Conservation (phyloP, 2,329 filamentous ascomycete genomes). For the Aspergillus tubingensis region DNA sequence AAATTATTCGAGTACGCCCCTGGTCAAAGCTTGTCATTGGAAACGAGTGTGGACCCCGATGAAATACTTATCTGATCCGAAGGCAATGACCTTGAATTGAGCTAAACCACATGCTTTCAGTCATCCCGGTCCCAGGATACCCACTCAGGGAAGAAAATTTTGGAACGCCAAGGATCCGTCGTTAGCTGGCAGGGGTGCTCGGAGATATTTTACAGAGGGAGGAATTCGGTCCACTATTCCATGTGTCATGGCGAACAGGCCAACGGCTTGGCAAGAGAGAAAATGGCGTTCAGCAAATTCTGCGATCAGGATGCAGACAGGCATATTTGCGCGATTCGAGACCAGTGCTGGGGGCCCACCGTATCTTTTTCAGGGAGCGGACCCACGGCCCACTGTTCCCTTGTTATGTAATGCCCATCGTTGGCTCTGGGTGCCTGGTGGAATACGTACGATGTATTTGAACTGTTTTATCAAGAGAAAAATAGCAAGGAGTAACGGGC, state of each 20-base stretch:
- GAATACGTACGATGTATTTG: too few relatives aligned
- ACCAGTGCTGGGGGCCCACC: background rate
- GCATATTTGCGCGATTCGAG: background rate
- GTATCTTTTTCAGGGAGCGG: background rate
- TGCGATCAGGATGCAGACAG: background rate
- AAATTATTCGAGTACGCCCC: background rate
- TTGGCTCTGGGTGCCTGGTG: background rate
- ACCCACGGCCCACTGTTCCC: background rate
- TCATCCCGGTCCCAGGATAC: background rate
- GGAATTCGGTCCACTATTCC: background rate
- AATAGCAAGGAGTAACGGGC: too few relatives aligned
- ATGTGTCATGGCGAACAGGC: background rate
- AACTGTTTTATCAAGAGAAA: too few relatives aligned
- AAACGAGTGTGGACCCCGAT: background rate
- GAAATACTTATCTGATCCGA: background rate
- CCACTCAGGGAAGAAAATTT: background rate
- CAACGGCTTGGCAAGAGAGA: background rate
- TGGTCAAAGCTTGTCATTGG: background rate
- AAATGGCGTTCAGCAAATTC: background rate
- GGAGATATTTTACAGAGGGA: background rate
- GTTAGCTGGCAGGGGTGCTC: background rate
- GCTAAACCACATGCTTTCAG: background rate
- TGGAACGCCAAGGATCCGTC: background rate
- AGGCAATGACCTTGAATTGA: background rate
- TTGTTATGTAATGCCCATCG: background rate